These are phyloP conservation scores for Schizochytrium sp. DNA, from an alignment of 108 stramenopile genomes.

Conservation along the genomic window DNA sequence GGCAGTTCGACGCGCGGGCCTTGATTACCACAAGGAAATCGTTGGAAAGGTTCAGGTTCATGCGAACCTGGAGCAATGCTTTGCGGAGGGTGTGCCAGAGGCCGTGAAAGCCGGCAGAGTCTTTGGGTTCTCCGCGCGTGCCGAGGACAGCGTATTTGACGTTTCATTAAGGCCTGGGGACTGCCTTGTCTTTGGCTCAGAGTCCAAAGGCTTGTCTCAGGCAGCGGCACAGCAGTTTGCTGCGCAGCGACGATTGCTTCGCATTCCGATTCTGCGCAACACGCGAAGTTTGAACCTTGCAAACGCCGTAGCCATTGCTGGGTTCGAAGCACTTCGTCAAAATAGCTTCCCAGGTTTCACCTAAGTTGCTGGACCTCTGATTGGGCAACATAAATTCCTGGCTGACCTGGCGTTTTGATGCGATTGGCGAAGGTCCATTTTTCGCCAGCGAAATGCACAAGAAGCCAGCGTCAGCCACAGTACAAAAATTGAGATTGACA, in stretches of 20 bases:
- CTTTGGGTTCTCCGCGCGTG: not conserved
- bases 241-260: not conserved
- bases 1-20: not conserved
- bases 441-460: no score
- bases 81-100: not conserved
- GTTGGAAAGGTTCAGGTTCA: not conserved
- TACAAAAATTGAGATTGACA: no score
- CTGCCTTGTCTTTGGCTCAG: not conserved
- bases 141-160: not conserved
- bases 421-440: no score
- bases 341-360: not conserved
- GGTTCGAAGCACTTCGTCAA: not conserved
- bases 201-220: not conserved
- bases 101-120: not conserved
- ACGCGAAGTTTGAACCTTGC: not conserved
- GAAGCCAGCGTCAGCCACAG: no score
- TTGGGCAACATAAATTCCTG: no score
- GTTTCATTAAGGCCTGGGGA: not conserved
- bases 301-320: not conserved
- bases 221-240: not conserved
- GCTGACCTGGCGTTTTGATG: no score
- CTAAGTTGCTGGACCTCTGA: no score
- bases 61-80: not conserved
- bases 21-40: not conserved
- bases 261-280: not conserved